Evolutionary conservation across 2,329 filamentous ascomycete genomes (phyloP), one percentile per base, ranked within the genome.

Genomic region (Arthrobotrys megalospora): DNA sequence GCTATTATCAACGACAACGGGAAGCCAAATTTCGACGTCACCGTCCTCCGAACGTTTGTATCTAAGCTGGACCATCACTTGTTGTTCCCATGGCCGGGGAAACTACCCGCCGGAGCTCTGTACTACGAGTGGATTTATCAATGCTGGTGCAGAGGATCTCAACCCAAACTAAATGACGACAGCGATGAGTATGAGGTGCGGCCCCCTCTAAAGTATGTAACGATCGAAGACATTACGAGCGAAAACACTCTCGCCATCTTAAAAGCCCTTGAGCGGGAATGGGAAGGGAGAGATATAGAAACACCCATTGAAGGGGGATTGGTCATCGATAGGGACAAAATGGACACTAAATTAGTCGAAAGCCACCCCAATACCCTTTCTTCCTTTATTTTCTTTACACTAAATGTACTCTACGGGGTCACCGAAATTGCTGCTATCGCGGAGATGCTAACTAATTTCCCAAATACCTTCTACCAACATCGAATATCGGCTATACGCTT

Each of bases 51-150:
- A 21, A 53, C 50, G 16, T 53, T n/a, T 34, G 16, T 53, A 16
- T 53, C 50, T 6, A 7, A 14, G 6, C 19, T 16, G 16, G 28
- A 32, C 1, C n/a, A 2, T 5, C 24, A 34, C 11, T 16, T 53
- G 50, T 53, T n/a, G n/a, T 53, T 53, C 50, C 14, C 4, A 6
- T 53, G 50, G 50, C 50, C 50, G 7, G 50, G 50, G 6, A 14
- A 32, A 1, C 24, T 53, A 8, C 50, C 50, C 3, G 4, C 24
- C 6, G 50, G 50, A 1, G 50, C 50, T 11, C 24, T 11, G 5
- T 34, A 53, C 24, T 11, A 12, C 2, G 50, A 53, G 12, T 53
- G 50, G 50, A 53, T 53, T 11, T 53, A 53, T 4, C 50, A 53
- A 16, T 53, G 50, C 16, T 53, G 24, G 50, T 8, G 8, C 16